Evolutionary conservation across 257 asterid genomes (phyloP).

Genomic region (Linaria vulgaris): DNA sequence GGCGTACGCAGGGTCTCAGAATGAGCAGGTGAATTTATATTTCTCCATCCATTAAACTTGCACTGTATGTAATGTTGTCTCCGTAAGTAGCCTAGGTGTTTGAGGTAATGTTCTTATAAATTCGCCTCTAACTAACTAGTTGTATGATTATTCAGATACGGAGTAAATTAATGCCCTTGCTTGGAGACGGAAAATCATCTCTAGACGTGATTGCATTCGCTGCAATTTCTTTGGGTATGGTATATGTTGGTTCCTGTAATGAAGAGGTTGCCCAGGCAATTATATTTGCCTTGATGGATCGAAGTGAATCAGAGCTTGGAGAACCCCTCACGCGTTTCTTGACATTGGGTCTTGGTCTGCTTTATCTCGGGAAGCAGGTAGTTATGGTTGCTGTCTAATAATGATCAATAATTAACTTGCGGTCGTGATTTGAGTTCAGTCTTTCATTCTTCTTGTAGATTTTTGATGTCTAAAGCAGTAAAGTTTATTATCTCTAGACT

Average conservation of each 20-base stretch:
- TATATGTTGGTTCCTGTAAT: conserved; percentile 87
- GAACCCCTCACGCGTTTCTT: conserved; percentile 83
- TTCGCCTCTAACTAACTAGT: conserved; percentile 20
- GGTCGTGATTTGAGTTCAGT: background rate
- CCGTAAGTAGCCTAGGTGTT: conserved; percentile 6
- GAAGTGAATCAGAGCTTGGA: conserved; percentile 79
- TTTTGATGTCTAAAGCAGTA: background rate
- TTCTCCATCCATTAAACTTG: conserved; percentile 7
- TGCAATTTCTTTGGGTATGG: conserved; percentile 85
- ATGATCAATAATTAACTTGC: background rate
- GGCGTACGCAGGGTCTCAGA: conserved; percentile 95
- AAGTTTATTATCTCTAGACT: background rate
- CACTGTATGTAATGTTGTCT: background rate
- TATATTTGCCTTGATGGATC: conserved; percentile 80
- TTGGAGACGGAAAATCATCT: conserved; percentile 71
- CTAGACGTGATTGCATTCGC: conserved; percentile 91
- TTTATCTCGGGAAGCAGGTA: conserved; percentile 97
- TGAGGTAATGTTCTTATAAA: background rate
- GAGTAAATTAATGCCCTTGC: conserved; percentile 54
- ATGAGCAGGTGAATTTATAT: conserved; percentile 57
- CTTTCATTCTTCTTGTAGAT: too few species aligned
- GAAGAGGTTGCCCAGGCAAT: conserved; percentile 93
- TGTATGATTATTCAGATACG: conserved; percentile 53
- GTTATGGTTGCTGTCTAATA: background rate
- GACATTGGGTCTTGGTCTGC: conserved; percentile 93